Base-by-base conservation (phyloP, 73 alveolate genomes). In the Paramecium pentaurelia region DNA sequence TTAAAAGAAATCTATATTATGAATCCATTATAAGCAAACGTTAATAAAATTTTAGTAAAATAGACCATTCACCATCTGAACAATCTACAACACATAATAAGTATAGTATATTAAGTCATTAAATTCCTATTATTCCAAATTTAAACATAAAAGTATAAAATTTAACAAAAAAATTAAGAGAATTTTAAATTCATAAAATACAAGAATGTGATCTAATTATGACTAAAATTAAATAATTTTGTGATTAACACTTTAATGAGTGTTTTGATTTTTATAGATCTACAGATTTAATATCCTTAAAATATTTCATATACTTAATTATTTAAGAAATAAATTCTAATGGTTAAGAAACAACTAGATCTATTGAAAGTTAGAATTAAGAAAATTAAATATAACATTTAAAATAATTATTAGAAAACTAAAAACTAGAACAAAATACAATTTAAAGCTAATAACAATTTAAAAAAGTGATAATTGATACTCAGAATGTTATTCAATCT, bases 211-310 rank as follows among this genome's bases (percentile, higher is more conserved):
- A 60, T 8, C 30, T 37, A 4, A 38, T 64, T 9, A 22, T 80
- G 58, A 32, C 77, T 18, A 80, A 45, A 80, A 44, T 80, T 6
- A 80, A 80, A 47, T 80, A 20, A 27, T 80, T 80, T 45, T 80
- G 91, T 36, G 36, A 80, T 40, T 60, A 80, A 27, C 58, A 80
- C 38, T 80, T 20, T 27, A 32, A 80, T 32, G 77, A 80, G 10
- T 80, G 91, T 20, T 80, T 80, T 80, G 91, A 80, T 47, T 80
- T 80, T 25, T 80, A 80, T 47, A 80, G 91, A 47, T 80, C 58
- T 44, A 45, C 91, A 11, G 91, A 80, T 80, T 44, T 80, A 10
- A 80, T 80, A 6, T 27, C 91, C 38, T 36, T 80, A 49, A 80
- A 80, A 49, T 80, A 80, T 47, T 80, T 80, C 30, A 80, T 80